These are phyloP conservation scores for Triticum turgidum DNA, from an alignment of 176 grass and related monocot species.

Conservation along the genomic window DNA sequence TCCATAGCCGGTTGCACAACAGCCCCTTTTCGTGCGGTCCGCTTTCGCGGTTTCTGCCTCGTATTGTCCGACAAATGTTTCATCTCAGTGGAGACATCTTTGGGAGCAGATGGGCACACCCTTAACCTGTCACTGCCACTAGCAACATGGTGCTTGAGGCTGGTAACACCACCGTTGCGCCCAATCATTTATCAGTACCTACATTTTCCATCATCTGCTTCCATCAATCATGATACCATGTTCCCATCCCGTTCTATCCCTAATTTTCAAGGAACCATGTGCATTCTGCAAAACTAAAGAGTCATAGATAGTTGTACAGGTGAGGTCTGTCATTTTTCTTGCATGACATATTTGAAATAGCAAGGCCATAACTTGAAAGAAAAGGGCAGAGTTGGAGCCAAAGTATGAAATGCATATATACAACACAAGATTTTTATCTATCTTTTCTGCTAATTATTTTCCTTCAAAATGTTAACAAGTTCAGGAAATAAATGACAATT, in stretches of 20 bases:
- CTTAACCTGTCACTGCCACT: background rate
- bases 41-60: too few relatives aligned
- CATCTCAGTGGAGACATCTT: background rate
- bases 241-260: background rate
- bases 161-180: too few relatives aligned
- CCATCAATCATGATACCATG: background rate
- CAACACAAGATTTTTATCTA: background rate
- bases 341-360: too few relatives aligned
- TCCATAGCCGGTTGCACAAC: too few relatives aligned
- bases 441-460: background rate
- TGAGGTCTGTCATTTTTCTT: too few relatives aligned
- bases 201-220: too few relatives aligned
- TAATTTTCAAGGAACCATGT: background rate
- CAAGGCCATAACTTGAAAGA: too few relatives aligned
- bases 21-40: background rate
- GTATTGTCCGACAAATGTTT: background rate
- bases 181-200: too few relatives aligned
- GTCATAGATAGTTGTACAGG: background rate
- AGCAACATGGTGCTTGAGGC: too few relatives aligned
- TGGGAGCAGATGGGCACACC: background rate
- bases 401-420: too few relatives aligned
- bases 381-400: background rate
- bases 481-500: background rate
- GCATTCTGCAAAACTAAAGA: background rate
- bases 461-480: background rate